Evolutionary conservation across 139 green algal species (phyloP).

Genomic region (Chlorella ohadii): DNA sequence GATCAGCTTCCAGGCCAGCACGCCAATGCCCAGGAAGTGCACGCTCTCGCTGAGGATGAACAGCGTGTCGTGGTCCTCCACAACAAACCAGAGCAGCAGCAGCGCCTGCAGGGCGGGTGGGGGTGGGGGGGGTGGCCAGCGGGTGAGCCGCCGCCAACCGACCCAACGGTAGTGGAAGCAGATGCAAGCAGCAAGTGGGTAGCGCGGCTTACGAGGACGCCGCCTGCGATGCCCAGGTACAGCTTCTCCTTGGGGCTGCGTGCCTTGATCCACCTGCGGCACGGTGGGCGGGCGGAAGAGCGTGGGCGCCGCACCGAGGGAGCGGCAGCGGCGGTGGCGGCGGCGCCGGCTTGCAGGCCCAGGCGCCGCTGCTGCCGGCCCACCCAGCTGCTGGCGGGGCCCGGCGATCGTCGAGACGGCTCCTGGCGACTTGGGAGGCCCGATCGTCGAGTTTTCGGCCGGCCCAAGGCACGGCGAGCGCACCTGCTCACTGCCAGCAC

Average conservation of each 20-base stretch:
- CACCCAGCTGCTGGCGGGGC: too few relatives aligned
- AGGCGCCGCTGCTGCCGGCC: too few relatives aligned
- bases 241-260: constrained; percentile 71
- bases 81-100: constrained; percentile 80
- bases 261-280: constrained; percentile 74
- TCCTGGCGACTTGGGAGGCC: too few relatives aligned
- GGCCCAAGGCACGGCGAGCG: background rate
- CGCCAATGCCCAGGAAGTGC: constrained; percentile 93
- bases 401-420: too few relatives aligned
- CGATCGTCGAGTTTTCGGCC: background rate
- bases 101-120: background rate
- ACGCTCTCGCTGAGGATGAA: constrained; percentile 95
- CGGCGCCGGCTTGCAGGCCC: too few relatives aligned
- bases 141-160: background rate
- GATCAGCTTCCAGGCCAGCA: constrained; percentile 95
- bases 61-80: constrained; percentile 98
- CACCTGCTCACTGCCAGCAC: constrained; percentile 43
- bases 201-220: constrained; percentile 61
- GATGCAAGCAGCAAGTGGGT: background rate
- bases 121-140: background rate
- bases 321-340: background rate
- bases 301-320: too few relatives aligned
- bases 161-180: background rate
- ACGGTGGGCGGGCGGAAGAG: background rate
- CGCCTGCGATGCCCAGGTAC: constrained; percentile 52